phyloP scores from a whole-genome alignment of 2,329 filamentous ascomycete genomes.

The Fusarium udum region DNA sequence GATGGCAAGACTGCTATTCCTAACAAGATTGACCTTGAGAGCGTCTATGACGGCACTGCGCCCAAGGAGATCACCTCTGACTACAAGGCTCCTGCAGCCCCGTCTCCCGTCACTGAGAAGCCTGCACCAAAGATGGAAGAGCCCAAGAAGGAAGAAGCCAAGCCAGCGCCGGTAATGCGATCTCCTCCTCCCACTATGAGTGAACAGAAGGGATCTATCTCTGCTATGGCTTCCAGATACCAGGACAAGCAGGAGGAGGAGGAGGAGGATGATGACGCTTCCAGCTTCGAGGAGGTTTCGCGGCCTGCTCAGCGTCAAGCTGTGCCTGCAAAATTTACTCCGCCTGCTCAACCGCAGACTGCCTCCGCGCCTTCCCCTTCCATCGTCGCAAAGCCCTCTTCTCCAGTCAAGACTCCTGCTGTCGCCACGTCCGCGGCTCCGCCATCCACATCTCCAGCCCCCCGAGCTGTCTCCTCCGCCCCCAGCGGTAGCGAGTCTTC shows the following conservation, averaged over 20 bases:
- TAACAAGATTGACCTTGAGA: constrained; percentile 92
- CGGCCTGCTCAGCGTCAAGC: constrained; percentile 74
- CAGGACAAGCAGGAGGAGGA: constrained; percentile 75
- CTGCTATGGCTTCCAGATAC: constrained; percentile 85
- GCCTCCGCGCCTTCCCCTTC: constrained; percentile 34
- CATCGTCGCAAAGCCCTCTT: constrained; percentile 45
- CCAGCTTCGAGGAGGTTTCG: constrained; percentile 86
- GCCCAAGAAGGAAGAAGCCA: constrained; percentile 65
- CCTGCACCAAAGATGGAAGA: constrained; percentile 49
- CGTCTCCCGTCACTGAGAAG: constrained; percentile 55
- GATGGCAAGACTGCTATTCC: constrained; percentile 84
- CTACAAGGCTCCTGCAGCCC: constrained; percentile 66
- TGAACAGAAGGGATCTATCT: constrained; percentile 88
- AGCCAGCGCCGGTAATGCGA: constrained; percentile 55
- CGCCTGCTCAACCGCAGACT: constrained; percentile 46
- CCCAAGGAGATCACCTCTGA: constrained; percentile 79
- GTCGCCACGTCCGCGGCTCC: constrained; percentile 44
- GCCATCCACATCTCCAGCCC: constrained; percentile 42
- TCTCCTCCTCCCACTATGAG: constrained; percentile 74
- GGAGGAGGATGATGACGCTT: constrained; percentile 72
- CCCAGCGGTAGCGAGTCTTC: constrained; percentile 66
- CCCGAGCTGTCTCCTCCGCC: constrained; percentile 42
- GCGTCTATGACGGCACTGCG: constrained; percentile 84
- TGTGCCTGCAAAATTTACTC: constrained; percentile 53
- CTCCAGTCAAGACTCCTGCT: constrained; percentile 46